phyloP scores from a whole-genome alignment of 257 asterid genomes.

The Scutellaria galericulata region DNA sequence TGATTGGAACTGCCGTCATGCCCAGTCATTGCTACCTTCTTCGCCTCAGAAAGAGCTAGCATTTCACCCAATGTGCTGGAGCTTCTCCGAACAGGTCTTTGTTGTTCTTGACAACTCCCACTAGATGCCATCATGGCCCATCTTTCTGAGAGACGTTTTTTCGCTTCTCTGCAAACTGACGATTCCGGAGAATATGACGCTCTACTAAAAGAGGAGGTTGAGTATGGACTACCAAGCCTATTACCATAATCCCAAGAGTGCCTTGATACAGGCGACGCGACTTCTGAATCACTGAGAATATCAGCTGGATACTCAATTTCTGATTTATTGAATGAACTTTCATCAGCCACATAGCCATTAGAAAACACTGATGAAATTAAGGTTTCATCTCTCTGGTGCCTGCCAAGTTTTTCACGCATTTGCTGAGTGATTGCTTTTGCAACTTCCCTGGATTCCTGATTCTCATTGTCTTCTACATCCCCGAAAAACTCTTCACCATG shows the following conservation, averaged over 20 bases:
- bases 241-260: conserved; percentile 93
- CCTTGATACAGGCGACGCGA: conserved; percentile 78
- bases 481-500: conserved; percentile 52
- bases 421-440: conserved; percentile 74
- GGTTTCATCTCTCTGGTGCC: conserved; percentile 66
- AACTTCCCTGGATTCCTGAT: conserved; percentile 77
- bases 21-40: conserved; percentile 45
- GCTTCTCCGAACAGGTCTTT: conserved; percentile 64
- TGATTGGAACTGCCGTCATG: conserved; percentile 47
- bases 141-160: conserved; percentile 95
- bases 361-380: conserved; percentile 73
- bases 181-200: conserved; percentile 93
- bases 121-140: conserved; percentile 90
- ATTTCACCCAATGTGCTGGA: conserved; percentile 95
- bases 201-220: conserved; percentile 81
- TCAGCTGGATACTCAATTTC: conserved; percentile 73
- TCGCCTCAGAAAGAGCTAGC: conserved; percentile 95
- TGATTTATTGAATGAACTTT: conserved; percentile 83
- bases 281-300: conserved; percentile 84
- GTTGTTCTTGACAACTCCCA: conserved; percentile 79
- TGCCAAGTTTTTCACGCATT: conserved; percentile 69
- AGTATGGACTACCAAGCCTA: conserved; percentile 82
- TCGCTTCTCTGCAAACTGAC: conserved; percentile 95
- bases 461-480: conserved; percentile 63
- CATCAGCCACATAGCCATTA: conserved; percentile 86